phyloP scores from a whole-genome alignment of 306 rosid species.

The Prosopis cineraria region DNA sequence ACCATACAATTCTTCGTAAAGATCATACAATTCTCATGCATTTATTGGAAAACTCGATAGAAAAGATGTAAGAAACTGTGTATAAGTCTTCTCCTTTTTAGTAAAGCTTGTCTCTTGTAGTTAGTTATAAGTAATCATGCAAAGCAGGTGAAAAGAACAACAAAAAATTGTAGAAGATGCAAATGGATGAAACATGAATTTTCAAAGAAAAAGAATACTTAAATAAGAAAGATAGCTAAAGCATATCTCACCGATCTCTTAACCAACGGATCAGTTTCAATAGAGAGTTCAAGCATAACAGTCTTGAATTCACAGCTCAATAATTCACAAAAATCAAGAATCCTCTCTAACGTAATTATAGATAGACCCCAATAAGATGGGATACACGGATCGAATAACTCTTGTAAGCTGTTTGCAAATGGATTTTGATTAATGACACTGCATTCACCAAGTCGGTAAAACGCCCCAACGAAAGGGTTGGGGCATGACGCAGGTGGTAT shows the following conservation, averaged over 20 bases:
- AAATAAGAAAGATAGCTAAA: background rate
- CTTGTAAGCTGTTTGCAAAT: background rate
- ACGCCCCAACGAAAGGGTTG: background rate
- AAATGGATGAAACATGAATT: conserved; percentile 1
- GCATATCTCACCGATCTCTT: background rate
- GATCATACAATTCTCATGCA: no score
- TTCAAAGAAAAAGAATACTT: conserved; percentile 1
- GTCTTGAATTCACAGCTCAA: background rate
- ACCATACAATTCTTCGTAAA: no score
- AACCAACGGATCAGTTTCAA: background rate
- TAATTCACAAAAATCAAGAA: background rate
- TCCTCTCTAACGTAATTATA: background rate
- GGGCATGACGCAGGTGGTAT: background rate
- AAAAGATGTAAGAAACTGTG: background rate
- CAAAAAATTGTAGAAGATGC: background rate
- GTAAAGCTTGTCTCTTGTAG: background rate
- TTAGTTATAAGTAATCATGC: background rate
- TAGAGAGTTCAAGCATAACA: background rate
- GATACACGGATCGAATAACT: background rate
- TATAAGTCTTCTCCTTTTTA: background rate
- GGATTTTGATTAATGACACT: background rate
- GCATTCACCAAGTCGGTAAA: background rate
- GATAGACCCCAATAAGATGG: background rate
- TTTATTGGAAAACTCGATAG: no score
- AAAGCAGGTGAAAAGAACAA: background rate